Percentiles rank a stretch among this genome's conserved stretches.
phyloP scores from a whole-genome alignment of 306 rosid genomes.

The Castanopsis chinensis region DNA sequence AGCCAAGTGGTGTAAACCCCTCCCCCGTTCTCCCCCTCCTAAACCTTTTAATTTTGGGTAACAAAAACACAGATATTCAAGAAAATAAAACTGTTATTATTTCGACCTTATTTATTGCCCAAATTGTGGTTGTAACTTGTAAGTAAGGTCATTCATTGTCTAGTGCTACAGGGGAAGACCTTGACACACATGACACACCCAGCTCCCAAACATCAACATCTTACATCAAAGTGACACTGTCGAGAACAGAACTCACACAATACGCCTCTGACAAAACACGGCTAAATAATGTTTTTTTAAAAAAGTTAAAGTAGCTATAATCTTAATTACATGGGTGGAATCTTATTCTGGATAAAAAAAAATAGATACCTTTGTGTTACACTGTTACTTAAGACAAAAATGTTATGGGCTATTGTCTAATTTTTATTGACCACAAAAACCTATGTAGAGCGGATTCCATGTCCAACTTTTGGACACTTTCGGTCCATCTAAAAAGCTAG shows the following conservation, averaged over 20 bases:
- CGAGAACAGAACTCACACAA: neutral
- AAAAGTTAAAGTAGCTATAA: neutral
- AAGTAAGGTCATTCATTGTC: no score
- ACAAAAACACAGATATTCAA: no score
- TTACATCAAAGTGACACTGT: neutral
- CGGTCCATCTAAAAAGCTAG: constrained; percentile 12
- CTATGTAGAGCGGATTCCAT: neutral
- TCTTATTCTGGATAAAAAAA: neutral
- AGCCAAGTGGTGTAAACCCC: no score
- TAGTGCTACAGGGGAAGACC: neutral
- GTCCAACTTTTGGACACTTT: constrained; percentile 3
- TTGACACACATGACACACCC: neutral
- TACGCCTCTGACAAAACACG: neutral
- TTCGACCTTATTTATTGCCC: no score
- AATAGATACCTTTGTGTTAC: neutral
- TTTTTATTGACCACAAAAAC: neutral
- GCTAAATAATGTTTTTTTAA: neutral
- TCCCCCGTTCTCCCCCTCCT: no score
- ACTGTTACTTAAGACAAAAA: neutral
- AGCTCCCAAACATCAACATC: neutral
- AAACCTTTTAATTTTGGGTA: no score
- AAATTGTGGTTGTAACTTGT: no score
- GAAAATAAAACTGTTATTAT: no score
- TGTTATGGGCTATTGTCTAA: neutral
- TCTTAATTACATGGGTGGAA: neutral